These are phyloP conservation scores for Theobroma cacao DNA, from an alignment of 345 rosid genomes.

Conservation along the genomic window DNA sequence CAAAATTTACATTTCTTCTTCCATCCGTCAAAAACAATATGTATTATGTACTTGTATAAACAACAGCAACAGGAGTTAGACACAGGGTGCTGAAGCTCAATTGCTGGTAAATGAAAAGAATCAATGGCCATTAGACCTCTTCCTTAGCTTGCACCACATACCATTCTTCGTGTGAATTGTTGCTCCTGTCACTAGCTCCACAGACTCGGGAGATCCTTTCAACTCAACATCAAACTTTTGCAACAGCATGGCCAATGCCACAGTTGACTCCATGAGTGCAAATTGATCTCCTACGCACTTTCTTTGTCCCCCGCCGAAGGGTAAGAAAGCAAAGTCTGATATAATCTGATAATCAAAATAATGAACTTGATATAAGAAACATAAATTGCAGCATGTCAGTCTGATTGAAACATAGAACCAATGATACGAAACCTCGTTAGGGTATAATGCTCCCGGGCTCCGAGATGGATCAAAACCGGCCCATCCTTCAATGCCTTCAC, in stretches of 20 bases:
- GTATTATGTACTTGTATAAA: not conserved
- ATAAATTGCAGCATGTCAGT: not conserved
- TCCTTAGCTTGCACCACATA: slow-evolving; percentile 78
- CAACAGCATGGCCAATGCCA: slow-evolving; percentile 67
- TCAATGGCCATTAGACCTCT: slow-evolving; percentile 36
- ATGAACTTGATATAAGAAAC: slow-evolving; percentile 5
- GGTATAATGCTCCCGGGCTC: slow-evolving; percentile 88
- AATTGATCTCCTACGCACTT: slow-evolving; percentile 96
- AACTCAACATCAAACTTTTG: slow-evolving; percentile 79
- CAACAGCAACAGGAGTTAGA: too few species aligned
- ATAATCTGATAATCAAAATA: slow-evolving; percentile 45
- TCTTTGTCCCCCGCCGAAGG: slow-evolving; percentile 93
- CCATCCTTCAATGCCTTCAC: slow-evolving; percentile 79
- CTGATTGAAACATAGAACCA: not conserved
- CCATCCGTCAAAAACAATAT: not conserved
- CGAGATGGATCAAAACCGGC: slow-evolving; percentile 87
- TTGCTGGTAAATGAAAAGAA: not conserved
- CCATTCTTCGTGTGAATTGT: slow-evolving; percentile 89
- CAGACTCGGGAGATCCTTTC: slow-evolving; percentile 64
- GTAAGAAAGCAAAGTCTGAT: slow-evolving; percentile 85
- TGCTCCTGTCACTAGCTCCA: slow-evolving; percentile 84
- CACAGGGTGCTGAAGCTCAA: not conserved
- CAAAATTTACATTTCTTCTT: not conserved
- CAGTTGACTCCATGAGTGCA: slow-evolving; percentile 88
- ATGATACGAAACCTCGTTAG: slow-evolving; percentile 62